Conservation (phyloP, 2,329 filamentous ascomycete species). For the Pleurostoma richardsiae region DNA sequence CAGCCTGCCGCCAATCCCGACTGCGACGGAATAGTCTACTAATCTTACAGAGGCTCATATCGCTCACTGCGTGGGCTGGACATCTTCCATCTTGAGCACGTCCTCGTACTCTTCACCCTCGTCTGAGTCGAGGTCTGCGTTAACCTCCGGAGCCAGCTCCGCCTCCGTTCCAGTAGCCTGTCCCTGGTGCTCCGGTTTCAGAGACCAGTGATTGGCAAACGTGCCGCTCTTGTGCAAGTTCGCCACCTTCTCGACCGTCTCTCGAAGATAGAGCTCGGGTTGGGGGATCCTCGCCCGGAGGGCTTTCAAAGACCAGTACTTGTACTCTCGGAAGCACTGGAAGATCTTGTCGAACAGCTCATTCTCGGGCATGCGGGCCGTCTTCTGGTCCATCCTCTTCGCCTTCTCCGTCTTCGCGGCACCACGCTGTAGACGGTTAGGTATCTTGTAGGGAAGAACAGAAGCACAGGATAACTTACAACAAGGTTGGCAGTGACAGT, state of each 20-base stretch:
- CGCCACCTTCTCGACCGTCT: slow-evolving; percentile 78
- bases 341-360: slow-evolving; percentile 84
- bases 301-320: slow-evolving; percentile 91
- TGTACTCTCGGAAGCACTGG: slow-evolving; percentile 75
- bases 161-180: slow-evolving; percentile 42
- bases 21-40: no score
- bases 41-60: no score
- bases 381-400: slow-evolving; percentile 72
- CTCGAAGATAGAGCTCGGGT: slow-evolving; percentile 88
- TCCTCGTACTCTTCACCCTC: slow-evolving; percentile 61
- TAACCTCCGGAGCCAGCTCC: slow-evolving; percentile 30
- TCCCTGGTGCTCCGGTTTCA: slow-evolving; percentile 61
- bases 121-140: slow-evolving; percentile 47
- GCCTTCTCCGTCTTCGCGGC: slow-evolving; percentile 40
- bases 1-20: no score
- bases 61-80: slow-evolving; percentile 27
- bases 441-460: not conserved
- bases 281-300: slow-evolving; percentile 74
- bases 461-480: slow-evolving; percentile 35
- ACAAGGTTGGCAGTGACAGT: slow-evolving; percentile 49
- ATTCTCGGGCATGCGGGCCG: slow-evolving; percentile 82
- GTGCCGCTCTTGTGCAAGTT: slow-evolving; percentile 76
- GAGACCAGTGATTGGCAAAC: slow-evolving; percentile 80
- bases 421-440: no score
- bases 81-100: slow-evolving; percentile 74